Base-by-base conservation (phyloP, 768 basidiomycete genomes). In the Plicaturopsis crispa region DNA sequence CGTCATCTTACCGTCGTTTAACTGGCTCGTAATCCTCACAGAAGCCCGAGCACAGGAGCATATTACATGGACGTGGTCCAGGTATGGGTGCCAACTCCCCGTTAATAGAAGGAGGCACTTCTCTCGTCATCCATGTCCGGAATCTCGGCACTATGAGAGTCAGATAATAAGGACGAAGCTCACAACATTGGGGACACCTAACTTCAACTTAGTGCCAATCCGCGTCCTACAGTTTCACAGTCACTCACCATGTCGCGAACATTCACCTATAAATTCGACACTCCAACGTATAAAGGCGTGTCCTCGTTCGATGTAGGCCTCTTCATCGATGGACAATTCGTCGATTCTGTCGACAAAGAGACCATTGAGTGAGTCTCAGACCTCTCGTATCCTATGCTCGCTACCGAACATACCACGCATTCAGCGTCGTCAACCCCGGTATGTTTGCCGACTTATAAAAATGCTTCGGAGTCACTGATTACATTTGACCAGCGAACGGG, bases 281-380 rank as follows among this genome's bases (percentile, higher is more conserved):
- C 47, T 18, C 39, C 48, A 1, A 14, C 45, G 24, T 60, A 41
- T 48, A 56, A 54, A 41, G 59, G 59, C 13, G 41, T 34, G 11
- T 31, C 45, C 11, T 36, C 44, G 3, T 28, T 64, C 24, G 42
- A 51, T 26, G 60, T 63, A 13, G 64, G 66, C 18, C 52, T 70
- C 36, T 72, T 67, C 60, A 72, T 72, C 50, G 51, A 60, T 47
- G 59, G 59, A 41, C 45, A 69, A 38, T 52, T 42, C 26, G 50
- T 50, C n/a, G 44, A 50, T 18, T 17, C 38, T 10, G 35, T 38
- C 5, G 41, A 45, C 24, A 22, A 33, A 14, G 38, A 39, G 18
- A 50, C 38, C 11, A 33, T 22, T 19, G 49, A 50, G 49, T 50
- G 30, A 12, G 49, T 32, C 12, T 4, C 14, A 5, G 18, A 16